Base-by-base conservation (phyloP, 2,329 filamentous ascomycete genomes). In the Diaporthe helianthi region DNA sequence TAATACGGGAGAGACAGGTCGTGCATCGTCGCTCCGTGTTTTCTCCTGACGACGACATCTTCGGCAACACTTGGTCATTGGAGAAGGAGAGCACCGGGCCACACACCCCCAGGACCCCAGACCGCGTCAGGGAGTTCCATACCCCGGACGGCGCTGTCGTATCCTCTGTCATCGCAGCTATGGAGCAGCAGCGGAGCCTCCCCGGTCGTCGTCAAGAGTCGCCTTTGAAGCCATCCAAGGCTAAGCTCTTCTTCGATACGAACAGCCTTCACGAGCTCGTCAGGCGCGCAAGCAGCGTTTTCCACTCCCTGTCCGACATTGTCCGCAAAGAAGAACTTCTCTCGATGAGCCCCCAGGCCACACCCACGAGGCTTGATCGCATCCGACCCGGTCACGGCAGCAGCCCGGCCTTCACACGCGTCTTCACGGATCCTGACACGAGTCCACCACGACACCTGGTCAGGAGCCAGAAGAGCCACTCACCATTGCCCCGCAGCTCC, bases 221-320 rank as follows among this genome's bases (percentile, higher is more conserved):
- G 5, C 77, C 77, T 17, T 68, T 76, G 65, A 79, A 77, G 75
- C 71, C 77, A 13, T 80, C 84, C 53, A 82, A 83, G 63, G 82
- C 84, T 70, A 86, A 86, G 79, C 84, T 91, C 74, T 89, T 90
- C 69, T 91, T 91, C 72, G 89, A 90, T 75, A 91, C 89, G 6
- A 90, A 90, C 72, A 91, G 87, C 76, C 82, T 91, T n/a, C 88
- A 87, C 73, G 87, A 89, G 74, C 80, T 91, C 65, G 89, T 91
- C 46, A 88, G 87, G 76, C 83, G 88, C 69, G 89, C 89, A 1
- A 84, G 86, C 33, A 85, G 87, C 67, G 78, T 91, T 41, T 85
- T 86, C 33, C 87, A 90, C 72, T 80, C 82, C 4, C 79, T 91
- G 26, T 88, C 88, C 0, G 88, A 90, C 67, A 77, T 87, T 6